Evolutionary conservation across 805 yeast genomes (phyloP), one percentile per base, ranked within the genome.

Genomic region (Candida qinlingensis): DNA sequence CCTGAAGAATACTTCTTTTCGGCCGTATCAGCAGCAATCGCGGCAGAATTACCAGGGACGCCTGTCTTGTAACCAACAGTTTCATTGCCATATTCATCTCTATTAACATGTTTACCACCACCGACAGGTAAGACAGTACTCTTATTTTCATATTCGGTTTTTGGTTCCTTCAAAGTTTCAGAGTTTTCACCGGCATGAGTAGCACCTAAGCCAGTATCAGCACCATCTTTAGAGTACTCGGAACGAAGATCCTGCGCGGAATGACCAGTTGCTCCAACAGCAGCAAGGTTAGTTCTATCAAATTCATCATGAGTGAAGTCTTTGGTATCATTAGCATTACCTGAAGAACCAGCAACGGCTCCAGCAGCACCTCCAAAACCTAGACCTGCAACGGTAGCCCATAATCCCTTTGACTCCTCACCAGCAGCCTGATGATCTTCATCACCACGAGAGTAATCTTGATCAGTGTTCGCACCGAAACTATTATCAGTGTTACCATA

Each of bases 111-210:
- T 26, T 45, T 35, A 12, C 41, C 40, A 19, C 29, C 37, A 11
- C 54, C 52, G 35, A 58, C 56, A 19, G 63, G 63, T 9, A 54
- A 34, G 12, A 51, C 56, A 36, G 61, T 58, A 33, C 54, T 51
- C 54, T 59, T 59, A 40, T 54, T 59, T 47, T 59, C 63, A 46
- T 28, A 55, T 10, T 49, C 37, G 7, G 33, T 13, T n/a, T 39
- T 11, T 2, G 25, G 12, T 26, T 44, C n/a, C 29, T 44, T 34
- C 25, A 39, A 33, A 38, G 44, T 25, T 4, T 40, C 45, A 5
- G 54, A 49, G 36, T 55, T 55, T 4, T 35, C 47, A 27, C 56
- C 57, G 6, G 53, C 49, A 37, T 45, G 52, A 3, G 57, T 54
- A 6, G 60, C 54, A 26, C 59, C 59, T 8, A 31, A 8, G 11